Evolutionary conservation across 2,329 filamentous ascomycete genomes (phyloP), one percentile per base, ranked within the genome.

Genomic region (Pseudogymnoascus sp.): DNA sequence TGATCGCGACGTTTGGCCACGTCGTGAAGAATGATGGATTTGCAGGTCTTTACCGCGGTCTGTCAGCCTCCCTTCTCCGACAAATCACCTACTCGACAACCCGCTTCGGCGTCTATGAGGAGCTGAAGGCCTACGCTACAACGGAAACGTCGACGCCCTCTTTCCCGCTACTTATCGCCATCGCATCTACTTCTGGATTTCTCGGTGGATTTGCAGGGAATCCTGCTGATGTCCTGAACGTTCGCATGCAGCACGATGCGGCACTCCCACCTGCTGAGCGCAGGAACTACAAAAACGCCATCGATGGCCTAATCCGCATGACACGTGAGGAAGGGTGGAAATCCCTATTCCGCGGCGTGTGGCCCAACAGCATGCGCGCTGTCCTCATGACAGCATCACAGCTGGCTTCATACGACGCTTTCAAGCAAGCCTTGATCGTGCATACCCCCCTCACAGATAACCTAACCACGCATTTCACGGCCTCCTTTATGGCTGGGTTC

Each of bases 51-150:
- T 99, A 99, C 77, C 87, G 84, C 71, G 94, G 94, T 77, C 86
- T 97, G 63, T 95, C 92, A 1, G 94, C 94, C 67, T 94, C 92
- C 62, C 84, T 97, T 58, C 83, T 97, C 63, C 92, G 94, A 67
- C 94, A 97, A 78, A 83, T 92, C 68, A 97, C 94, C 64, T 99
- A 99, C 79, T 94, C 89, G 64, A 99, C 94, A 59, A 94, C 92
- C 37, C 90, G 94, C 58, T 99, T 99, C 78, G 94, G 92, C 66
- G 86, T 97, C 66, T 99, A 99, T 80, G 94, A 97, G 77, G 87
- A 96, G 68, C 81, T 97, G 64, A 99, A 99, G 77, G 78, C 83
- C 25, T 83, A 82, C 60, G 81, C 87, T 71, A 83, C 84, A 37
- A 78, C 80, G 6, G 73, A 79, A 10, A 74, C 73, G 10, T 73